Conservation (phyloP, 2,329 filamentous ascomycete genomes). For the Blastomyces silverae region DNA sequence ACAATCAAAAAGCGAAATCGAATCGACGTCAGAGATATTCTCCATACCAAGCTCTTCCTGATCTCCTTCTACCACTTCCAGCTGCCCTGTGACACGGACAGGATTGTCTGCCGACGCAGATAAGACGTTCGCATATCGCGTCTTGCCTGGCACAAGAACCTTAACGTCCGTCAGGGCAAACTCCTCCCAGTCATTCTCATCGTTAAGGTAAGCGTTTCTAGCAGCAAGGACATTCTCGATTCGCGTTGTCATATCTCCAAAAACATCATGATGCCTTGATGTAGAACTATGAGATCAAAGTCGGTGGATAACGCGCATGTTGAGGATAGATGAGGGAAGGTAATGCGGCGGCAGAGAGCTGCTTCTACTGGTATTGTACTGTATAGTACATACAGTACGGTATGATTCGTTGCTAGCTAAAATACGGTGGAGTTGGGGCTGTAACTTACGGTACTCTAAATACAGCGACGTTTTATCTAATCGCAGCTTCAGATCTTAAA, state of each 20-base stretch:
- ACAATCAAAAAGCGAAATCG: not conserved
- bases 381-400: no score
- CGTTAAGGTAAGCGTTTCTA: conserved; percentile 40
- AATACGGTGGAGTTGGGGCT: no score
- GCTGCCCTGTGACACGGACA: conserved; percentile 49
- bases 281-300: conserved; percentile 7
- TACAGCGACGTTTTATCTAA: not conserved
- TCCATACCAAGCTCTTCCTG: conserved; percentile 39
- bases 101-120: conserved; percentile 50
- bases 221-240: conserved; percentile 42
- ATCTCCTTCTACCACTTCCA: conserved; percentile 42
- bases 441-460: not conserved
- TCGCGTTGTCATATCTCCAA: conserved; percentile 40
- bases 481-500: not conserved
- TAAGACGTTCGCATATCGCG: conserved; percentile 49
- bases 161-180: conserved; percentile 52
- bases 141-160: conserved; percentile 45
- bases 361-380: not conserved
- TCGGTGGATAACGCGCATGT: conserved; percentile 10
- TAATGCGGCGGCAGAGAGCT: no score
- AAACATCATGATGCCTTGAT: conserved; percentile 31
- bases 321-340: conserved; percentile 6
- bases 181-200: conserved; percentile 54
- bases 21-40: conserved; percentile 4
- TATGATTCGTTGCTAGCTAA: no score